phyloP scores from a whole-genome alignment of 208 protist species.

The Leishmania mexicana region DNA sequence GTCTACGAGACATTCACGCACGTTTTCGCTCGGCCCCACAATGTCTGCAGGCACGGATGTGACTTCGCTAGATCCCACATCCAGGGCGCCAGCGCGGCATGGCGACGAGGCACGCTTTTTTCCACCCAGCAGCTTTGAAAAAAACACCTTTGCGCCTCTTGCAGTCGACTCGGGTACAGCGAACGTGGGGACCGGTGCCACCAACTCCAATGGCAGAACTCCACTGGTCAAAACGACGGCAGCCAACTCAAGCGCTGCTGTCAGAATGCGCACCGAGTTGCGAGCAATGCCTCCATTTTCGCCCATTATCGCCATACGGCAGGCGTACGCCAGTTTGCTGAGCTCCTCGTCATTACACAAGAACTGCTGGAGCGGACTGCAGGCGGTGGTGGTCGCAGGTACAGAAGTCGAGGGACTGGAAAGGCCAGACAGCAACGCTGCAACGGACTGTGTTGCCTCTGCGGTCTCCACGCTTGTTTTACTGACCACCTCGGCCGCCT shows the following conservation, averaged over 20 bases:
- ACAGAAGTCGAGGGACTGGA: neutral
- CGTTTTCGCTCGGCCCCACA: slow-evolving; percentile 33
- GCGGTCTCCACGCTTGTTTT: neutral
- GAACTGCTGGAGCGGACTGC: slow-evolving; percentile 24
- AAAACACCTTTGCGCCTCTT: slow-evolving; percentile 55
- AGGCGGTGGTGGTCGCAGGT: neutral
- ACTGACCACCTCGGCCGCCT: neutral
- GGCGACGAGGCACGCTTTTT: slow-evolving; percentile 6
- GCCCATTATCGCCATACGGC: slow-evolving; percentile 44
- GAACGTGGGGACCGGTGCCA: slow-evolving; percentile 31
- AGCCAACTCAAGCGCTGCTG: slow-evolving; percentile 56
- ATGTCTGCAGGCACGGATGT: slow-evolving; percentile 1
- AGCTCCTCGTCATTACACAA: slow-evolving; percentile 38
- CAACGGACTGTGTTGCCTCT: neutral
- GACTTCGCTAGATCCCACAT: neutral
- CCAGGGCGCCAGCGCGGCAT: neutral
- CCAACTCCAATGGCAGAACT: slow-evolving; percentile 48
- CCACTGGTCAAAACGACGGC: slow-evolving; percentile 60
- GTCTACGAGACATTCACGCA: slow-evolving; percentile 66
- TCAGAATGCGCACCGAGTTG: slow-evolving; percentile 39
- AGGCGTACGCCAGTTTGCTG: slow-evolving; percentile 55
- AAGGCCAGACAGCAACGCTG: neutral
- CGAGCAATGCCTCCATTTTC: slow-evolving; percentile 34
- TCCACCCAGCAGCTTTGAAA: slow-evolving; percentile 56
- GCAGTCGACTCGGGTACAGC: slow-evolving; percentile 36